These are phyloP conservation scores for Bryum argenteum DNA, from an alignment of 225 moss, liverwort and hornwort genomes.

Conservation along the genomic window DNA sequence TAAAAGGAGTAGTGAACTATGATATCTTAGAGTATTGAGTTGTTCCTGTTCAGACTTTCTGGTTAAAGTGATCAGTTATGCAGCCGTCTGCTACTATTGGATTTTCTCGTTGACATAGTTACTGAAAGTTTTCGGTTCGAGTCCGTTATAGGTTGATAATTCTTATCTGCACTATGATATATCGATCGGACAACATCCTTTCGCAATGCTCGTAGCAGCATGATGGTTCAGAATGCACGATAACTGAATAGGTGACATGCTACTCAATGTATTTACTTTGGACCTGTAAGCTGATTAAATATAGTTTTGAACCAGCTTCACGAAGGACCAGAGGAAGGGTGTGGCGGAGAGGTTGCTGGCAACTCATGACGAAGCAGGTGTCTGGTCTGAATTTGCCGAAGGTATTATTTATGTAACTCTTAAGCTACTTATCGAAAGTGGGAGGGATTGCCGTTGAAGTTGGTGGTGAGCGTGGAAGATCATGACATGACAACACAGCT, in stretches of 20 bases:
- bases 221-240: background rate
- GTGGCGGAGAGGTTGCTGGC: conserved; percentile 58
- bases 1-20: no score
- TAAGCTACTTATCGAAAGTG: conserved; percentile 18
- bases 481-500: conserved; percentile 1
- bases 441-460: conserved; percentile 18
- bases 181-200: background rate
- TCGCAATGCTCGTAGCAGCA: no score
- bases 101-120: background rate
- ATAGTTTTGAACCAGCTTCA: conserved; percentile 48
- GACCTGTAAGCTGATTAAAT: conserved; percentile 25
- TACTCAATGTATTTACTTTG: background rate
- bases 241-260: conserved; percentile 9
- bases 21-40: background rate
- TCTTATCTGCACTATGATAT: background rate
- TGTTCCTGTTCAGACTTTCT: background rate
- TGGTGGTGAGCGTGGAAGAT: conserved; percentile 35
- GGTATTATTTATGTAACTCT: conserved; percentile 16
- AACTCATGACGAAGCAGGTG: conserved; percentile 57
- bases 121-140: background rate
- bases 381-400: conserved; percentile 30
- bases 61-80: background rate
- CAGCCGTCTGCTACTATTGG: background rate
- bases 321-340: conserved; percentile 62
- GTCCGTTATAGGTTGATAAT: no score